A percentile compares a stretch with the other conserved stretches of the same genome.
Conservation (phyloP, 2,329 filamentous ascomycete species). For the Lasiodiplodia gonubiensis region DNA sequence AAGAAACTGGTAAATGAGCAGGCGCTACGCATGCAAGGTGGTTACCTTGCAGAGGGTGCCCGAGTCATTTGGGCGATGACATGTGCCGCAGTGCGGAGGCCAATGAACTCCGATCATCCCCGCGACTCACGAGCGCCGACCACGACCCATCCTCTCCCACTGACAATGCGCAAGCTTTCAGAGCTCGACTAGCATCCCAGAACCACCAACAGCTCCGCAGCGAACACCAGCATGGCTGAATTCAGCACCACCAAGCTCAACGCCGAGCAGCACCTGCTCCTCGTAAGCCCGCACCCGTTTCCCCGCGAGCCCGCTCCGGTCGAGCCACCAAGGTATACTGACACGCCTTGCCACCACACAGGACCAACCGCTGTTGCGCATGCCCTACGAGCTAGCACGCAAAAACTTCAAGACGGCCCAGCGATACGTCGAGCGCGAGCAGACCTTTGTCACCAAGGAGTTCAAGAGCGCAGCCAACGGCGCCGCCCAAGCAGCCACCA, state of each 20-base stretch:
- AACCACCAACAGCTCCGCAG: not conserved
- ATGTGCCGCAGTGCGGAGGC: slow-evolving; percentile 19
- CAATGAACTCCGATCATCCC: slow-evolving; percentile 24
- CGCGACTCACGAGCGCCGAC: slow-evolving; percentile 11
- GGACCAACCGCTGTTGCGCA: slow-evolving; percentile 93
- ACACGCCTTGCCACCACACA: slow-evolving; percentile 43
- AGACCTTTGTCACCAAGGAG: slow-evolving; percentile 64
- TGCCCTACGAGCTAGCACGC: slow-evolving; percentile 89
- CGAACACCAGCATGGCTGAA: slow-evolving; percentile 50
- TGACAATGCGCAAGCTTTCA: not conserved
- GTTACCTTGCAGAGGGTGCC: not conserved
- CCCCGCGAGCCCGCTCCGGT: not conserved
- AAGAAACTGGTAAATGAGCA: not conserved
- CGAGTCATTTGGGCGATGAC: slow-evolving; percentile 20
- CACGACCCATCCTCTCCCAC: slow-evolving; percentile 14
- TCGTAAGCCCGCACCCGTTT: slow-evolving; percentile 57
- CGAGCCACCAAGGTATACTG: slow-evolving; percentile 27
- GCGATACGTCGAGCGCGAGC: slow-evolving; percentile 75
- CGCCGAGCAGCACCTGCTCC: slow-evolving; percentile 75
- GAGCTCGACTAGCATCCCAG: slow-evolving; percentile 1
- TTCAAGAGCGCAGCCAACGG: slow-evolving; percentile 63
- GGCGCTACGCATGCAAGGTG: not conserved
- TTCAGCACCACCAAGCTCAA: slow-evolving; percentile 69
- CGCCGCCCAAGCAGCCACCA: slow-evolving; percentile 60
- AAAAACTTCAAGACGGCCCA: slow-evolving; percentile 92